A percentile compares a stretch with the other conserved stretches of the same genome.
These are phyloP conservation scores for Fusarium virguliforme DNA, from an alignment of 2,329 filamentous ascomycete genomes.

Conservation along the genomic window DNA sequence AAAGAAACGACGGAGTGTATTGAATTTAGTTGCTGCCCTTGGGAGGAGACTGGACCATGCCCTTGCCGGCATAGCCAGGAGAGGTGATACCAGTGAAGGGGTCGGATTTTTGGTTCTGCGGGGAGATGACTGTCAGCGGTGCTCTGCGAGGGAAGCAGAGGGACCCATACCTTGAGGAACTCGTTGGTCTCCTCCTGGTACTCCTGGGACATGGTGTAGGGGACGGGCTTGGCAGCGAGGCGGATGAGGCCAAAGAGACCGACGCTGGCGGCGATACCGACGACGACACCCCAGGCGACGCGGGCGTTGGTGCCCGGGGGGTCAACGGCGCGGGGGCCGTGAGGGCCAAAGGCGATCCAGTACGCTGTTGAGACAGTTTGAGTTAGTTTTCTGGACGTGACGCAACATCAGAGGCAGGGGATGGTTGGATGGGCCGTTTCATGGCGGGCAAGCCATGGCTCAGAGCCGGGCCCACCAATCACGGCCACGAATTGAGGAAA, in stretches of 20 bases:
- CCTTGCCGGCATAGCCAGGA: slow-evolving; percentile 83
- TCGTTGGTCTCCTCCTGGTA: slow-evolving; percentile 97
- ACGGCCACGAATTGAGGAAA: slow-evolving; percentile 42
- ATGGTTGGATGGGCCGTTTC: slow-evolving; percentile 33
- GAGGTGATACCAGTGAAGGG: slow-evolving; percentile 88
- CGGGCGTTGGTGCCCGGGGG: slow-evolving; percentile 89
- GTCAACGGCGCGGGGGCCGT: slow-evolving; percentile 88
- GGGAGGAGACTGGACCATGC: slow-evolving; percentile 81
- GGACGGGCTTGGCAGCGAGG: slow-evolving; percentile 78
- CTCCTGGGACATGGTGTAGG: slow-evolving; percentile 94
- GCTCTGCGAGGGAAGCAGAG: not conserved
- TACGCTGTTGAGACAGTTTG: slow-evolving; percentile 78
- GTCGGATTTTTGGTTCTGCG: slow-evolving; percentile 87
- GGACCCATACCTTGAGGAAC: slow-evolving; percentile 81
- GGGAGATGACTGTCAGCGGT: slow-evolving; percentile 33
- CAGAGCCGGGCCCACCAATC: slow-evolving; percentile 43
- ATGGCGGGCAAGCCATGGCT: slow-evolving; percentile 36
- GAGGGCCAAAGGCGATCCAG: slow-evolving; percentile 98
- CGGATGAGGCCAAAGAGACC: slow-evolving; percentile 82
- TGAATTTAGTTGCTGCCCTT: slow-evolving; percentile 63
- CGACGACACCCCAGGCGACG: slow-evolving; percentile 80
- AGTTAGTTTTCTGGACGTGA: slow-evolving; percentile 56
- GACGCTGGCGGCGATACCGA: slow-evolving; percentile 78
- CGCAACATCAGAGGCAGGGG: slow-evolving; percentile 32
- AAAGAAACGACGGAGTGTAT: slow-evolving; percentile 53